Base-by-base conservation (phyloP, 176 grass and related monocot species). In the Saccharum officinarum region DNA sequence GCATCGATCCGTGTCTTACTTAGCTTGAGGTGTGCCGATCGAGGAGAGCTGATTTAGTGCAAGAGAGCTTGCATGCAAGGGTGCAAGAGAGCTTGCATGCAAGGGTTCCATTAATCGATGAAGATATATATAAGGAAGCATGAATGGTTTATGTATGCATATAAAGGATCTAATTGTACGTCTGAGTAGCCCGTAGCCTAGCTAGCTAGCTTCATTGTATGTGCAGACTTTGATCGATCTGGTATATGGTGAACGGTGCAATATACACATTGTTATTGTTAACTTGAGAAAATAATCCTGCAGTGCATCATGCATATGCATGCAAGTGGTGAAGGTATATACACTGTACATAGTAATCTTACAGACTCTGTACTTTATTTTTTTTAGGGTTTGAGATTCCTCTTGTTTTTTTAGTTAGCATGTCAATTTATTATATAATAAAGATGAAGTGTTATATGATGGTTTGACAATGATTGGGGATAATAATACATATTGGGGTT, bases 151-250 rank as follows among this genome's bases (percentile, higher is more conserved):
- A 37, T 39, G 54, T 23, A 17, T 40, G 49, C 40, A 44, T 40
- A 71, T 12, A 22, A 40, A 55, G 63, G 62, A 54, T 69, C 73
- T 85, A 71, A 78, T 71, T 45, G 69, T 82, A 63, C 54, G 37
- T 44, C 40, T 15, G 69, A 41, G 36, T 55, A 49, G 45, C 46
- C 57, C 10, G 1, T 34, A 64, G 45, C 33, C 55, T 79, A 71
- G 39, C 38, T 64, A 76, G 44, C 65, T 80, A 80, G 60, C 33
- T 86, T 86, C 76, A 80, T 86, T 80, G 67, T 86, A 80, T 86
- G 76, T 80, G 41, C 14, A 79, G 66, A 78, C 49, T 69, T 63
- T 7, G 11, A 60, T 60, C 20, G 0, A 55, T 54, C 17, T 71
- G 65, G 66, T 86, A 86, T 71, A 79, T 79, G 83, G 39, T 71